Evolutionary conservation across 192 early-diverging fungal species (phyloP), one percentile per base, ranked within the genome.

Genomic region (Pilaira anomala): DNA sequence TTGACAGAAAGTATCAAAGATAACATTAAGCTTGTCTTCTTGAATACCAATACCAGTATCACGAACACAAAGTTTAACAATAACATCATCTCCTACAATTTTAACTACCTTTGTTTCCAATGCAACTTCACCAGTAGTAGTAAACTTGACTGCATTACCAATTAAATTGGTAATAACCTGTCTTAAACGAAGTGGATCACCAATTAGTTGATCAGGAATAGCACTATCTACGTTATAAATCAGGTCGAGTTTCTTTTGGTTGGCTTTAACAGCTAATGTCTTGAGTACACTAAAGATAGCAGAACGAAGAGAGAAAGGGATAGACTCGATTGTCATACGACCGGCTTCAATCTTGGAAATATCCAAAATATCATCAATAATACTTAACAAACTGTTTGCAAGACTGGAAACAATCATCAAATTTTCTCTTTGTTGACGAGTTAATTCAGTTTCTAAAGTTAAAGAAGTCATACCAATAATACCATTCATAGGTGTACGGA

Each of bases 11-110:
- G 86, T 87, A 42, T 91, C 86, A 71, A 94, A 94, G 22, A 93
- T 83, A 40, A 89, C 76, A 29, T 78, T 68, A 48, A 87, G 81
- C 63, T 91, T 92, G 46, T 91, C 90, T 50, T 82, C 83, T 50
- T 86, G 78, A 55, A 94, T 92, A 19, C 93, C 93, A 41, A 94
- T 94, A 40, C 93, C 93, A 0, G 90, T 89, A 59, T 94, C 93
- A 16, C 73, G 75, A 41, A 94, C 88, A 55, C 79, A 81, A 50
- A 93, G 81, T 48, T 87, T 79, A 7, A 93, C 71, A 29, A 70
- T 75, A 16, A 88, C 71, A n/a, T 73, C 58, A 28, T 76, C 75
- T 39, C 62, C 69, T 2, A 73, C 58, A 19, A 54, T 74, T 39
- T 42, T 56, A 42, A 75, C 72, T 26, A 87, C 54, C 16, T 75